Evolutionary conservation across 805 yeast genomes (phyloP), one percentile per base, ranked within the genome.

Genomic region (Yueomyces sp.): DNA sequence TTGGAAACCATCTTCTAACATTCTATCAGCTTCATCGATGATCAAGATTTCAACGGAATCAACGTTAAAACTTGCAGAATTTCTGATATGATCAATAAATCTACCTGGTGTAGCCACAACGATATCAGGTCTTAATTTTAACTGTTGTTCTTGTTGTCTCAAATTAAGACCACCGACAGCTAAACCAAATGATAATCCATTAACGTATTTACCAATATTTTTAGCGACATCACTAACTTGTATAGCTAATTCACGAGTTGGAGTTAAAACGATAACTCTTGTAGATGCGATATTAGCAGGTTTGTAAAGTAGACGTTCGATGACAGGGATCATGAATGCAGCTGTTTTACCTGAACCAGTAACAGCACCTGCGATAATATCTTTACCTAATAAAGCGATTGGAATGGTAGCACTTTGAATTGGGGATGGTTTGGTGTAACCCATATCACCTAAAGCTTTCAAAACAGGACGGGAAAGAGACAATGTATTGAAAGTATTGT

Each of bases 261-360:
- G 99, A 0, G 96, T 76, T 47, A 92, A 68, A 6, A 92, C 85
- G 38, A 92, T 74, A 26, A 92, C 98, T 60, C 96, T 75, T 2
- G 97, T 88, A 1, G 94, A 75, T 1, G 96, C 81, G 4, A 84
- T 66, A 55, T 84, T 84, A 43, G 85, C 72, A 9, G 97, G 96
- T 54, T 92, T 85, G 65, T 81, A 90, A 31, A 92, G 66, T 34
- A 92, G 69, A 65, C 99, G 79, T 66, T 92, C 98, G 47, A 92
- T 77, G 39, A 88, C 85, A 11, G 98, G 98, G 44, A 92, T 83
- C 81, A 92, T 80, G 60, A 86, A 92, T 1, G 99, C 99, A 2
- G 96, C 98, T 28, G 99, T 92, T 63, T 92, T 92, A 74, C 99
- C 99, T 26, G 97, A 90, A 68, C 99, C 99, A 4, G 99, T 92